phyloP scores from a whole-genome alignment of 257 asterid species.

The Cordia subcordata region DNA sequence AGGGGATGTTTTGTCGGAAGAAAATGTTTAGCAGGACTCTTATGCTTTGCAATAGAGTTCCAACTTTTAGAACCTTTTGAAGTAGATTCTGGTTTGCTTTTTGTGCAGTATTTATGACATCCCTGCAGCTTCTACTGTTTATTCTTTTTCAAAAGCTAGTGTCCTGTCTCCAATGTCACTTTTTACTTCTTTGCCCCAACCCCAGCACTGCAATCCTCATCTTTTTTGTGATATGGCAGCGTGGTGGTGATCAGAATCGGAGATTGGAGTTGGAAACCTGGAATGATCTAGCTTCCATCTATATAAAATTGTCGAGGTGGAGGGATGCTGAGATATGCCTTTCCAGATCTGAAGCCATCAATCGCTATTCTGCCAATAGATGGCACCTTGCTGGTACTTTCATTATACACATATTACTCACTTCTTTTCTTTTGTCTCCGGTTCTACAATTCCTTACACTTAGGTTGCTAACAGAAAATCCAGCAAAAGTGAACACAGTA shows the following conservation, averaged over 20 bases:
- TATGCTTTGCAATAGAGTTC: too few relatives aligned
- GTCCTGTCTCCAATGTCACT: too few relatives aligned
- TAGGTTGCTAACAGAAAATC: too few relatives aligned
- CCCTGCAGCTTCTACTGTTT: too few relatives aligned
- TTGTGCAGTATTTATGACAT: too few relatives aligned
- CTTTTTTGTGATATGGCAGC: slow-evolving; percentile 33
- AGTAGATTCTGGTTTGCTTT: too few relatives aligned
- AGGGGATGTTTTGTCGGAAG: too few relatives aligned
- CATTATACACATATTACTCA: slow-evolving; percentile 9
- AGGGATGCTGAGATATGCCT: slow-evolving; percentile 81
- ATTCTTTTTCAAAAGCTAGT: too few relatives aligned
- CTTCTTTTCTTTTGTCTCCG: neutral
- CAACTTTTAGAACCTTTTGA: too few relatives aligned
- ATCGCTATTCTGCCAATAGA: slow-evolving; percentile 56
- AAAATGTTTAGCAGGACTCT: too few relatives aligned
- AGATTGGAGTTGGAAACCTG: slow-evolving; percentile 68
- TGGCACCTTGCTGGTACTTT: slow-evolving; percentile 67
- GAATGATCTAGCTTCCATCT: slow-evolving; percentile 84
- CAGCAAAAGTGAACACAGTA: too few relatives aligned
- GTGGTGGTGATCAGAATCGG: slow-evolving; percentile 25
- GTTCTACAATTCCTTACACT: neutral
- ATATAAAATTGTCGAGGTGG: slow-evolving; percentile 65
- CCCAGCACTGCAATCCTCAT: slow-evolving; percentile 1
- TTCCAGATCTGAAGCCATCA: slow-evolving; percentile 53
- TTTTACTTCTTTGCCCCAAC: too few relatives aligned